Evolutionary conservation across 345 rosid species (phyloP), one percentile per base, ranked within the genome.

Genomic region (Populus ilicifolia): DNA sequence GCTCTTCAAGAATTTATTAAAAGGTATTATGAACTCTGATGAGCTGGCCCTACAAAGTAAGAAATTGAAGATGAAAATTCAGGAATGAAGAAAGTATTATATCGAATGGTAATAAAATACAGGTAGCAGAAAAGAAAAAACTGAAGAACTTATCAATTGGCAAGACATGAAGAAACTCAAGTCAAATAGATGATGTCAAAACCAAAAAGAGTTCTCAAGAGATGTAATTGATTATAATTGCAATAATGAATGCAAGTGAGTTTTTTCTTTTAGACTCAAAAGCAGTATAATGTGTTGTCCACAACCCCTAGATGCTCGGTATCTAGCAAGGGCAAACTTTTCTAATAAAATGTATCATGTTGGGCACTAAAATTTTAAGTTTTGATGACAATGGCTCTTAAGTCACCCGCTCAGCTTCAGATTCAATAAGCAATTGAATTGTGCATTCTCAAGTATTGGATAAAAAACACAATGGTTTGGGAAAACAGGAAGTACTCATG

Each of bases 1-100:
- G 80, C 95, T 91, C 88, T 90, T 96, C 84, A 90, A 75, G 89
- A 90, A 96, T 72, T 89, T 96, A 8, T 83, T 82, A 29, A 83
- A 82, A 35, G 97, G 94, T 46, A 92, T 71, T 61, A 96, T 83
- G 82, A 94, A 93, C 82, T 89, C 94, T 27, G 98, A 94, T 62
- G 91, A 83, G 79, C 86, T 89, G 38, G 86, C 88, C 85, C 99
- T 92, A 80, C 79, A 84, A 23, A 59, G 64, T 59, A n/a, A 23
- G 27, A 59, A 67, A 50, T 75, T 21, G 75, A 65, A 36, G 35
- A 29, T 27, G 38, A 75, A 77, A 21, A 61, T 13, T 52, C 29
- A 43, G 33, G 43, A 36, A 43, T 13, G 10, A 71, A 8, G 44
- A 48, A 35, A 13, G 23, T 8, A 23, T 29, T 16, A 36, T 6